Conservation (phyloP, 2,329 filamentous ascomycete species). For the Fusarium sp. region DNA sequence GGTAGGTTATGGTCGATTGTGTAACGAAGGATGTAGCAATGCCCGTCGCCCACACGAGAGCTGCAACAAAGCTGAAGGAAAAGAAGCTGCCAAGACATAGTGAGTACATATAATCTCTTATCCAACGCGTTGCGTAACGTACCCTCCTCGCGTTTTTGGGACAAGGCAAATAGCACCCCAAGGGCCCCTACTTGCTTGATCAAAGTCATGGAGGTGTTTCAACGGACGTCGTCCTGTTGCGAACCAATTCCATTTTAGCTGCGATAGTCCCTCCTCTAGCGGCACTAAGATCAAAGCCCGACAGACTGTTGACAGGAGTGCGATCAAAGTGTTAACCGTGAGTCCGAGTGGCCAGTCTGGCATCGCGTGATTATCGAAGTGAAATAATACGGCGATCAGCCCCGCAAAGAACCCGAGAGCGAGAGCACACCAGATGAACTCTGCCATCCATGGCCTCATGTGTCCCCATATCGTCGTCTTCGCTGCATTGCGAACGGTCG, state of each 20-base stretch:
- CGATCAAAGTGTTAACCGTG: conserved; percentile 3
- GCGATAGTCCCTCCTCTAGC: not conserved
- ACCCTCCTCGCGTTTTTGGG: not conserved
- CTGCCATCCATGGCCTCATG: not conserved
- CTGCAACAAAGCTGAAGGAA: not conserved
- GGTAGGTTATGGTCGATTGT: not conserved
- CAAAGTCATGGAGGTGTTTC: not conserved
- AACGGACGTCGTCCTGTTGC: not conserved
- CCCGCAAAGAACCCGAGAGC: not conserved
- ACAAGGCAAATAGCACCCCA: not conserved
- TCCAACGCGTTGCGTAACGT: not conserved
- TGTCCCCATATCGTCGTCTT: not conserved
- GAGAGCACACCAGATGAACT: not conserved
- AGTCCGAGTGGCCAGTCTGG: not conserved
- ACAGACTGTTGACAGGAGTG: not conserved
- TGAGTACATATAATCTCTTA: not conserved
- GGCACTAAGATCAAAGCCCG: not conserved
- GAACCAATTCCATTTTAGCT: conserved; percentile 1
- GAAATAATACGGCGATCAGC: not conserved
- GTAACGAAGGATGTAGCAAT: not conserved
- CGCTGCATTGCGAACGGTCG: not conserved
- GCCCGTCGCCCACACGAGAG: not conserved
- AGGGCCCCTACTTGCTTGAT: conserved; percentile 1
- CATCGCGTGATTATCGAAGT: not conserved
- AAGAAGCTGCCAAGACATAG: not conserved